Evolutionary conservation across 129 eudicot species (phyloP), one percentile per base, ranked within the genome.

Genomic region (Saussurea involucrata): DNA sequence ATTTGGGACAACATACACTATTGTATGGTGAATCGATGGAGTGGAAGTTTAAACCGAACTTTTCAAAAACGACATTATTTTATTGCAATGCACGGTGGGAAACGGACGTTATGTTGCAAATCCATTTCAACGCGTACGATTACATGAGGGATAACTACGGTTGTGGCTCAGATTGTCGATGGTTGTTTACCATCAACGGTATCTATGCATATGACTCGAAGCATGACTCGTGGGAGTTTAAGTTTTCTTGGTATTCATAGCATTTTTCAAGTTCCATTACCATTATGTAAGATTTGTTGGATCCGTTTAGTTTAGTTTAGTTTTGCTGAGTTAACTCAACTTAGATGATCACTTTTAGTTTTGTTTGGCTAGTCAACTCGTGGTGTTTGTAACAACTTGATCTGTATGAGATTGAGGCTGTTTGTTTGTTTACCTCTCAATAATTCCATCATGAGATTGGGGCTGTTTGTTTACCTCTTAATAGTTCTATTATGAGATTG

Each of bases 1-100:
- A 81, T 68, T 37, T 81, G 65, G 76, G 84, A 29, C 84, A 31
- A 36, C 76, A 42, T 15, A 81, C 55, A 2, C 12, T 81, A 3
- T 21, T 31, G 69, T 81, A 68, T 1, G 80, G 84, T 17, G 37
- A 81, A 58, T 34, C 80, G 7, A 74, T 68, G 28, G 76, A 68
- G 57, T 81, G 84, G 84, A 81, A 66, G 22, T 81, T 81, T 58
- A 81, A 68, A 49, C 84, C 84, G 4, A 81, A 81, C 53, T 81
- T 81, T 15, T 33, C 71, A 12, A 74, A 74, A 68, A 81, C 80
- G 1, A 74, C 84, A 0, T 68, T 81, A 53, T 81, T 67, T 74
- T 75, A 74, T 27, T 74, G 84, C 76, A 36, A 74, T n/a, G 71
- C 72, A 2, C 60, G 15, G 75, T 67, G 80, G 80, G 67, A 66